A percentile compares a stretch with the other conserved stretches of the same genome.
These are phyloP conservation scores for Neofusicoccum laricinum DNA, from an alignment of 2,329 filamentous ascomycete genomes.

Conservation along the genomic window DNA sequence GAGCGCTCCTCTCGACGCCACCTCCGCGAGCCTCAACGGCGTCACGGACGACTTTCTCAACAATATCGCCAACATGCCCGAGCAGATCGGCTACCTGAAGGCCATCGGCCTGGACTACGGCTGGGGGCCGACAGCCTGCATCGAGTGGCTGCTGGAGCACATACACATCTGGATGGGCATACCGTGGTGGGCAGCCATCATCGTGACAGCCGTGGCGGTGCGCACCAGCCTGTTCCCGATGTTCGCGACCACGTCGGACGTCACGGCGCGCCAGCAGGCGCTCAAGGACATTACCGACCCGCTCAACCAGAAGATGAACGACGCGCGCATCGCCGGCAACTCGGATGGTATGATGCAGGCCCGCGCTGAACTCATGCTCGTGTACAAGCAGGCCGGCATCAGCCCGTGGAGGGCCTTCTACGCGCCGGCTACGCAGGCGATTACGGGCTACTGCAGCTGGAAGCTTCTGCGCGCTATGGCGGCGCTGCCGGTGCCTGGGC, in stretches of 20 bases:
- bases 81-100: conserved; percentile 78
- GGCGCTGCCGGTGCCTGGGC: conserved; percentile 72
- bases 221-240: conserved; percentile 66
- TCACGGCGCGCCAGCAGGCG: conserved; percentile 59
- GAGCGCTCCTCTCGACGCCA: conserved; percentile 2
- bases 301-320: conserved; percentile 54
- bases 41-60: conserved; percentile 18
- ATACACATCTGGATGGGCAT: conserved; percentile 71
- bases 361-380: conserved; percentile 46
- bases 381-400: conserved; percentile 58
- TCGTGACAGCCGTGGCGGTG: conserved; percentile 61
- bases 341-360: conserved; percentile 32
- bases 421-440: conserved; percentile 59
- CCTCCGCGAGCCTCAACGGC: not conserved
- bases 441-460: conserved; percentile 79
- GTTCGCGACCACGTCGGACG: conserved; percentile 60
- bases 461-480: conserved; percentile 72
- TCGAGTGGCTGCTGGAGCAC: conserved; percentile 78
- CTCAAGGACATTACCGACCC: conserved; percentile 59
- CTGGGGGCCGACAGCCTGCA: conserved; percentile 69
- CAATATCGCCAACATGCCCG: conserved; percentile 58
- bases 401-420: conserved; percentile 49
- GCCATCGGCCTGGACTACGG: conserved; percentile 84
- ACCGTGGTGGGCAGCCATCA: conserved; percentile 80
- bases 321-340: conserved; percentile 44